Evolutionary conservation across 2,329 filamentous ascomycete species (phyloP).

Genomic region (Trichoderma citrinoviride): DNA sequence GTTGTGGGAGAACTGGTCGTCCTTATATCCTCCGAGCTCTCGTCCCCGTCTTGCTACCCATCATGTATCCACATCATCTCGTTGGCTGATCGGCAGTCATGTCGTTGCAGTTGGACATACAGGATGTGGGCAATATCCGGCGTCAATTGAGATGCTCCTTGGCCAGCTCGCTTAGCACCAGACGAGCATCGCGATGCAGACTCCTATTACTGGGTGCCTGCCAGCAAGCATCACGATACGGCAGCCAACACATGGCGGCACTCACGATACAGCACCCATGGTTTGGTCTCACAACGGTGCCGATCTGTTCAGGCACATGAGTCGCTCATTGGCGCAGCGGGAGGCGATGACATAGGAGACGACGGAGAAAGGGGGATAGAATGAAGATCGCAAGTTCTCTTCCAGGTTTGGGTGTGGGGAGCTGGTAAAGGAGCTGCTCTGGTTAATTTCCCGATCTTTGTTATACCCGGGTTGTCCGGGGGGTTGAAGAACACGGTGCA

Average conservation of each 20-base stretch:
- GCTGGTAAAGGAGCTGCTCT: background rate
- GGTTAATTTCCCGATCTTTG: background rate
- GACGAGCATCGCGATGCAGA: background rate
- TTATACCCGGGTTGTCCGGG: background rate
- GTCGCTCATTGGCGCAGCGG: background rate
- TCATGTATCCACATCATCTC: background rate
- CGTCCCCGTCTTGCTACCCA: background rate
- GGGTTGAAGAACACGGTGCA: background rate
- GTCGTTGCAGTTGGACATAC: background rate
- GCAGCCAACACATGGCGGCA: background rate
- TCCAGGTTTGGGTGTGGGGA: background rate
- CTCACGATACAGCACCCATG: background rate
- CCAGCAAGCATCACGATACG: background rate
- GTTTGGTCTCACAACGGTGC: slow-evolving; percentile 6
- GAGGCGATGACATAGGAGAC: background rate
- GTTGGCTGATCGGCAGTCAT: slow-evolving; percentile 8
- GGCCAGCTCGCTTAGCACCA: slow-evolving; percentile 8
- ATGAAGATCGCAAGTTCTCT: slow-evolving; percentile 13
- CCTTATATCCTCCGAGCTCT: slow-evolving; percentile 14
- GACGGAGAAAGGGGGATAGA: background rate
- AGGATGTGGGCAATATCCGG: background rate
- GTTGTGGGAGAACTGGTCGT: background rate
- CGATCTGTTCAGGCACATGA: slow-evolving; percentile 14
- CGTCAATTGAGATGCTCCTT: background rate
- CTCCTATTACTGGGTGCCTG: background rate